Evolutionary conservation across 2,329 filamentous ascomycete genomes (phyloP), one percentile per base, ranked within the genome.

Genomic region (Ascochyta fabae): DNA sequence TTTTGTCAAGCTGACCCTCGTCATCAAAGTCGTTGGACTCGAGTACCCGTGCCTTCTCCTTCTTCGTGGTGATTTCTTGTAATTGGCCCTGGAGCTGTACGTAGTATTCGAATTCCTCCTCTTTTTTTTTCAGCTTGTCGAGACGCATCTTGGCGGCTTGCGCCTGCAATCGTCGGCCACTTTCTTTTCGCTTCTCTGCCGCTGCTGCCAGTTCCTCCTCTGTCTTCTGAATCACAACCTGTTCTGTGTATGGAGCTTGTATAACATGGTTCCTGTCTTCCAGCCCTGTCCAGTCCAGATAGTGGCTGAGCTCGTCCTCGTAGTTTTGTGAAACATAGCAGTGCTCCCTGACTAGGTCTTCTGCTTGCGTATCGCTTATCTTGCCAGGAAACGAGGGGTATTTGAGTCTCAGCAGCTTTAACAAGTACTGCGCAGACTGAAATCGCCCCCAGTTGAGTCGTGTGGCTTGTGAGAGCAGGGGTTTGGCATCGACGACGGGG

Each of bases 71-170:
- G 23, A 88, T 86, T 1, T 76, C 72, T 43, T 82, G 84, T 9
- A 97, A 81, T 60, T 86, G 86, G 31, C 80, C 75, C 69, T 96
- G 92, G 4, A 99, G 79, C 56, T 92, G 86, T 71, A 92, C 92
- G 81, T 93, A 97, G 76, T 96, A 97, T 65, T 96, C 93, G 1
- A 98, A 80, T 72, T 98, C 93, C 71, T 96, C 88, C 77, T 99
- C 95, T 76, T 99, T 99, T 70, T 91, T 90, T 73, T 98, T 91
- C 42, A 99, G 81, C 71, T 96, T 96, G 62, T 99, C 95, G 0
- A 99, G 80, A 7, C 95, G 88, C 92, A 97, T 96, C 77, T 96
- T 98, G 9, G 94, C 94, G 0, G 95, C 95, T 76, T 99, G 95
- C 68, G 97, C 92, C 75, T 99, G 95, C 24, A 99, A 74, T 41